Evolutionary conservation across 2,329 filamentous ascomycete genomes (phyloP), one percentile per base, ranked within the genome.

Genomic region (Fonsecaea pugnacius): DNA sequence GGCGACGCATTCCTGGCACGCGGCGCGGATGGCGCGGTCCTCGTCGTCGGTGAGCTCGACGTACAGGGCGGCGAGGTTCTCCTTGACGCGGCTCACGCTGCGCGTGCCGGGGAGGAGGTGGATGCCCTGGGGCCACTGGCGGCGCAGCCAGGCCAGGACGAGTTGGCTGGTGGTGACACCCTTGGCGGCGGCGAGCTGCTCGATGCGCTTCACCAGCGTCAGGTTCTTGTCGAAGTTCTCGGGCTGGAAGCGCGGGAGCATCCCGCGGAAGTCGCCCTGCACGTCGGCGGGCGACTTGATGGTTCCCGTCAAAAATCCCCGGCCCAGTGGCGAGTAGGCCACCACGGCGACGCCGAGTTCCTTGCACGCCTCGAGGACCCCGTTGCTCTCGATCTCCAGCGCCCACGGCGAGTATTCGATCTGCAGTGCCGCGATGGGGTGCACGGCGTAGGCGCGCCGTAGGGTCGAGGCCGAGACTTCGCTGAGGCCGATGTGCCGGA

Each of bases 321-420:
- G 79, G 4, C 89, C 87, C 0, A 92, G 79, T 0, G 91, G 90
- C 51, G 88, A 89, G 76, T 92, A 93, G 0, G 88, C 89, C 38
- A 91, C 77, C 54, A 93, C 78, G 0, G 89, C 87, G 65, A 94
- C 91, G 53, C 81, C 78, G 52, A 89, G 76, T 73, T 93, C 82
- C 21, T 60, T 59, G 59, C 78, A 79, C 0, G 80, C 78, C 8
- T 73, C 72, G 9, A 82, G 70, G 5, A 83, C 71, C 43, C 79
- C 67, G 79, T 73, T 58, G 53, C 38, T 66, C 50, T 84, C 82
- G 60, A 83, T 82, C 60, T 82, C 80, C 12, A 78, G 71, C 2
- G 74, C 73, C 69, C 80, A 83, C 1, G 79, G 78, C 4, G 76
- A 79, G 73, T 80, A 84, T 70, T 83, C 82, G 58, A 81, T 76